Evolutionary conservation across 768 basidiomycete genomes (phyloP).

Genomic region (Suillus decipiens): DNA sequence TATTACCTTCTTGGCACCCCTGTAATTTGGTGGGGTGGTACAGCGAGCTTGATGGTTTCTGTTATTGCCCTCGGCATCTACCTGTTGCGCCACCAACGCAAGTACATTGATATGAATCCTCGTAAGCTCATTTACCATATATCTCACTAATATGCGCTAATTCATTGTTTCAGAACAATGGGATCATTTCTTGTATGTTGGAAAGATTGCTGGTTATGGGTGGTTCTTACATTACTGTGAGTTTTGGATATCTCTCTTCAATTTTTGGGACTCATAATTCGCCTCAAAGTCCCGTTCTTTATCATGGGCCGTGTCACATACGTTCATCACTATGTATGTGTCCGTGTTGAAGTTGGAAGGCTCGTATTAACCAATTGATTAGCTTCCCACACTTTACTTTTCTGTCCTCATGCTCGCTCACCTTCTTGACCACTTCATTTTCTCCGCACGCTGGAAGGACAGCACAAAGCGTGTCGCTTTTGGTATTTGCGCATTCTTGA

Average conservation of each 20-base stretch:
- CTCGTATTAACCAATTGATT: slow-evolving; percentile 3
- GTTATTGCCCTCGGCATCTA: slow-evolving; percentile 63
- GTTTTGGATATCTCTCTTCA: slow-evolving; percentile 26
- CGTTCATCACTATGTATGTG: slow-evolving; percentile 90
- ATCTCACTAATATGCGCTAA: not conserved
- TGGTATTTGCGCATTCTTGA: slow-evolving; percentile 52
- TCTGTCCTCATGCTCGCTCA: slow-evolving; percentile 90
- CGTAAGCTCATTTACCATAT: slow-evolving; percentile 48
- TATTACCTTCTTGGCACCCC: slow-evolving; percentile 96
- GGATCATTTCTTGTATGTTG: slow-evolving; percentile 93
- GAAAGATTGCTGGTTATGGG: slow-evolving; percentile 87
- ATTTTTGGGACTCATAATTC: slow-evolving; percentile 3
- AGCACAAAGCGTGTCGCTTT: slow-evolving; percentile 76
- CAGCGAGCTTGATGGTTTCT: slow-evolving; percentile 61
- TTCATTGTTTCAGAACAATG: slow-evolving; percentile 63
- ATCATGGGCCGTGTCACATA: slow-evolving; percentile 99
- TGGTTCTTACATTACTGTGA: slow-evolving; percentile 90
- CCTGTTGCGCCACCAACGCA: slow-evolving; percentile 80
- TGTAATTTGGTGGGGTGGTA: slow-evolving; percentile 86
- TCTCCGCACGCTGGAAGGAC: slow-evolving; percentile 66
- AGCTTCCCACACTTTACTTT: slow-evolving; percentile 98
- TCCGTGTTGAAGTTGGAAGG: not conserved
- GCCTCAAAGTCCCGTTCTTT: slow-evolving; percentile 80
- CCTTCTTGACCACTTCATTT: slow-evolving; percentile 90
- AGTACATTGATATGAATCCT: slow-evolving; percentile 88